Base-by-base conservation (phyloP, 805 yeast genomes). In the Wickerhamomyces rabaulensis region DNA sequence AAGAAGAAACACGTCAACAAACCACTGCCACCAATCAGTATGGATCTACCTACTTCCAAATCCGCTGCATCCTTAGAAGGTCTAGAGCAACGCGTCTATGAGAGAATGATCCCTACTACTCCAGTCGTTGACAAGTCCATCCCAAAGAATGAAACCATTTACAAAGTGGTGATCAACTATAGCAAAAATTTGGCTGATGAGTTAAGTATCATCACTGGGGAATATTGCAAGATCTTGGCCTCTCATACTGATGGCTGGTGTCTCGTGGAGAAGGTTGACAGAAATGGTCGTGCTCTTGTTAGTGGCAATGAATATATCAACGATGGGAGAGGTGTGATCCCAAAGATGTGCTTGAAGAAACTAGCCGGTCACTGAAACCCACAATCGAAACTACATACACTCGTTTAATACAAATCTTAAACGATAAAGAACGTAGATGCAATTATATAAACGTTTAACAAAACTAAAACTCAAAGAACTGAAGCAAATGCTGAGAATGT, bases 241-340 rank as follows among this genome's bases (percentile, higher is more conserved):
- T 61, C 63, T 16, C 75, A 71, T 53, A 66, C 72, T 2, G 75
- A 71, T 51, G 74, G 74, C 4, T 71, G 75, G 75, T 70, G 73
- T 46, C 51, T 71, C 12, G 72, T 62, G 2, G 74, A 70, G 44
- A 69, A 64, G 43, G 64, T 67, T 45, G 49, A 53, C 15, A 19
- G 17, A 13, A 47, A 49, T 19, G 72, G 69, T 0, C 43, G 36
- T 3, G 22, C n/a, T 2, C 41, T 52, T 4, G 9, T 51, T 2
- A 49, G 6, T 4, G 43, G 27, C 4, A 40, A 36, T 12, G 49
- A 46, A 5, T 69, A 70, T 42, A 48, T 68, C 25, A 65, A 68
- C 46, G 69, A 66, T 6, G 60, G 62, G 19, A 61, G 73, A 43
- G 75, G 75, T 6, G 70, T 71, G 31, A 60, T 69, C 7, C 75